Evolutionary conservation across 2,329 filamentous ascomycete species (phyloP).

Genomic region (Colletotrichum lini): DNA sequence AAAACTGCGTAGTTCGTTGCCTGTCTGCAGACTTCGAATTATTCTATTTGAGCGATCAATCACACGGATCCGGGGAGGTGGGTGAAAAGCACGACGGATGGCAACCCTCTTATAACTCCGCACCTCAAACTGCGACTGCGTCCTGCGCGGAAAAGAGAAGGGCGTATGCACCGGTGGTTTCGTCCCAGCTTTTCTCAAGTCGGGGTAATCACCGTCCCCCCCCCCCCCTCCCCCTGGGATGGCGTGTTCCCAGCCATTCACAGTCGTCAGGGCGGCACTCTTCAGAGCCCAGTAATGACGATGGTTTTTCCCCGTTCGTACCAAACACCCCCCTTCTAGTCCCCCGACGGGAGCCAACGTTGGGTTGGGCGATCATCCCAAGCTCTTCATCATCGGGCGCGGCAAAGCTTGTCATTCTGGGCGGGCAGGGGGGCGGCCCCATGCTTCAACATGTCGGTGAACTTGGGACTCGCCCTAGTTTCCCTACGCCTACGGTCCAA

Average conservation of each 20-base stretch:
- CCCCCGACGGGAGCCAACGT: neutral
- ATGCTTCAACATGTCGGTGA: neutral
- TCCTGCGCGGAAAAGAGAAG: constrained; percentile 25
- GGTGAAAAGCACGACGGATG: constrained; percentile 2
- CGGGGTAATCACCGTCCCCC: constrained; percentile 34
- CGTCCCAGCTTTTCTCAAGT: constrained; percentile 34
- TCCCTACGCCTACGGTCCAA: too few species aligned
- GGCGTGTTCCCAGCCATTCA: constrained; percentile 28
- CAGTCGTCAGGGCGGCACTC: neutral
- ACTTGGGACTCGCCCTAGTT: neutral
- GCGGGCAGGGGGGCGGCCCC: neutral
- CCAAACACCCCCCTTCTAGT: neutral
- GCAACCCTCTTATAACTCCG: constrained; percentile 19
- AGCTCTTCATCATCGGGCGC: neutral
- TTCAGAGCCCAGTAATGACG: neutral
- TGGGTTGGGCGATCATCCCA: constrained; percentile 7
- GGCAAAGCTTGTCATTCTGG: constrained; percentile 22
- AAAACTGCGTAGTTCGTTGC: neutral
- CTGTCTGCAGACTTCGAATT: too few species aligned
- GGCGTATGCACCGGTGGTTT: constrained; percentile 7
- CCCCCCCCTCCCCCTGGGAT: constrained; percentile 10
- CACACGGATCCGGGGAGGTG: neutral
- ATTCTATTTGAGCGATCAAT: too few species aligned
- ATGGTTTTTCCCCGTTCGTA: neutral
- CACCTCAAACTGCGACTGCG: neutral